Conservation (phyloP, 345 rosid species). For the Syzygium aqueum region DNA sequence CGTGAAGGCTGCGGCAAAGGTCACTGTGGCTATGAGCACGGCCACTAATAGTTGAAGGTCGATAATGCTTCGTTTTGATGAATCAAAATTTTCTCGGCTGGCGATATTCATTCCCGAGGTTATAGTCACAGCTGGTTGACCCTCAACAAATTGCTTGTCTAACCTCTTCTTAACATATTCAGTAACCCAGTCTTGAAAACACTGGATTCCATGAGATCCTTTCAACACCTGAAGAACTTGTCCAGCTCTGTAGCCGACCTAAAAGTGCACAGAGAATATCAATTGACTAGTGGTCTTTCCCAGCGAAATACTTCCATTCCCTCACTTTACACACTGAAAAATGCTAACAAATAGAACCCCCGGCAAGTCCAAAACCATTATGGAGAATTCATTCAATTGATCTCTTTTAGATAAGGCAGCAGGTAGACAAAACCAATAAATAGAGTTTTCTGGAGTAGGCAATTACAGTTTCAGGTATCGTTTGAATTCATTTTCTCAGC, state of each 20-base stretch:
- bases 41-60: background rate
- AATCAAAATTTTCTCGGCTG: background rate
- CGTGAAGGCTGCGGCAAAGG: background rate
- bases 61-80: background rate
- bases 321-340: background rate
- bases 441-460: background rate
- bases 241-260: background rate
- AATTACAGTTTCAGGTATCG: background rate
- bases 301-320: background rate
- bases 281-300: background rate
- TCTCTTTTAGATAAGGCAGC: background rate
- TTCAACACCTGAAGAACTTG: background rate
- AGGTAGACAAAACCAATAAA: background rate
- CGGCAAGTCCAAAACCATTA: background rate
- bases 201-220: background rate
- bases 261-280: background rate
- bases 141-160: background rate
- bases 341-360: background rate
- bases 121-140: background rate
- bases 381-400: background rate
- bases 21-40: background rate
- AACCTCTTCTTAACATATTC: background rate
- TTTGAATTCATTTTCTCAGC: background rate
- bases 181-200: background rate
- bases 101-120: background rate